Conservation (phyloP, 306 rosid species). For the Acmispon strigosus region DNA sequence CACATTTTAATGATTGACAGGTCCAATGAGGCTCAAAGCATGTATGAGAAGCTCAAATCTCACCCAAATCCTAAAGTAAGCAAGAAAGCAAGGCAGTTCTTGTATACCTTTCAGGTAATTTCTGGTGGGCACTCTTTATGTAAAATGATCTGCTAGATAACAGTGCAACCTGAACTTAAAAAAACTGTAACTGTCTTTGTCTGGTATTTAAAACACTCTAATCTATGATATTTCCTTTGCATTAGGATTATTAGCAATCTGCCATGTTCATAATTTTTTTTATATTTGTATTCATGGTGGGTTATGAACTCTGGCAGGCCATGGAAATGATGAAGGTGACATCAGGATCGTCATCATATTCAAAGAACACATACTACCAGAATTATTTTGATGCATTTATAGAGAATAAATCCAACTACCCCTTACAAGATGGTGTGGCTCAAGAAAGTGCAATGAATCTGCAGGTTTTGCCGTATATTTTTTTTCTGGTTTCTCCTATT, state of each 20-base stretch:
- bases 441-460: constrained; percentile 37
- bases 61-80: constrained; percentile 68
- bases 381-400: constrained; percentile 78
- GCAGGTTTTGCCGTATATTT: constrained; percentile 54
- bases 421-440: constrained; percentile 32
- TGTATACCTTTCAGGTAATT: constrained; percentile 76
- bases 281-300: not conserved
- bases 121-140: not conserved
- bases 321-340: constrained; percentile 86
- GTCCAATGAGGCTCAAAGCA: constrained; percentile 56
- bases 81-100: constrained; percentile 81
- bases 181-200: not conserved
- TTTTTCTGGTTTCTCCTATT: constrained; percentile 73
- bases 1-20: constrained; percentile 38
- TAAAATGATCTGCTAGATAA: not conserved
- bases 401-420: constrained; percentile 45
- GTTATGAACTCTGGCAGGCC: constrained; percentile 52
- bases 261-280: not conserved
- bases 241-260: not conserved
- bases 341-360: constrained; percentile 36
- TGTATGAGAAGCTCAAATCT: constrained; percentile 84
- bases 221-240: not conserved
- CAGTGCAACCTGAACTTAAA: not conserved
- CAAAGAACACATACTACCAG: constrained; percentile 54
- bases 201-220: not conserved